These are phyloP conservation scores for Aquanectria penicillioides DNA, from an alignment of 2,329 filamentous ascomycete species.

Conservation along the genomic window DNA sequence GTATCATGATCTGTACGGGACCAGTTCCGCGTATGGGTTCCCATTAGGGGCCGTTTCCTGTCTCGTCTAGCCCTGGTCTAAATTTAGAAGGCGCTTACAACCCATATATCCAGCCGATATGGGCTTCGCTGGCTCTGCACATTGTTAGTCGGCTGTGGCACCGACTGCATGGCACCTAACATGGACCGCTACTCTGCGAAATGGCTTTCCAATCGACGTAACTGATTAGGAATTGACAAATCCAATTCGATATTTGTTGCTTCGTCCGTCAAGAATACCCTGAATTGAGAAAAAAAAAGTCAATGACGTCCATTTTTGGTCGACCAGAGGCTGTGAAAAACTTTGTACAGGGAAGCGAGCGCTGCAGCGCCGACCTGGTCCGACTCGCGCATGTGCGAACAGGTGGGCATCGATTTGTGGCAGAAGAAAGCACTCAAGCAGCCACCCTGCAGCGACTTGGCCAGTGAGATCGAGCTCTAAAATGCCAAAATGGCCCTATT, in stretches of 20 bases:
- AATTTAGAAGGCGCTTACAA: slow-evolving; percentile 14
- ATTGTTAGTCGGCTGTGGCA: neutral
- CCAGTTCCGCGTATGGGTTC: too few relatives aligned
- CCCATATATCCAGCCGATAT: neutral
- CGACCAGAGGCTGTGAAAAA: too few relatives aligned
- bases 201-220: too few relatives aligned
- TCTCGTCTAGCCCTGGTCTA: neutral
- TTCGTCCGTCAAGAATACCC: too few relatives aligned
- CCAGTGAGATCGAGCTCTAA: neutral
- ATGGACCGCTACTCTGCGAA: too few relatives aligned
- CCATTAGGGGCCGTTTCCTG: neutral
- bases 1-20: too few relatives aligned
- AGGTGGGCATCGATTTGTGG: slow-evolving; percentile 11
- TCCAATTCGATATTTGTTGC: too few relatives aligned
- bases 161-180: too few relatives aligned
- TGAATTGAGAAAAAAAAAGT: too few relatives aligned
- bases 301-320: too few relatives aligned
- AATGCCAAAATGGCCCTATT: neutral
- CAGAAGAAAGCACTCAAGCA: neutral
- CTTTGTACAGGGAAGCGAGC: too few relatives aligned
- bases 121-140: neutral
- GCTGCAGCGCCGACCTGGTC: neutral
- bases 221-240: too few relatives aligned
- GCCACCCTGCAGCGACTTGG: neutral
- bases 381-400: slow-evolving; percentile 11